Evolutionary conservation across 148 eudicot species (phyloP).

Genomic region (Rhododendron vialii): DNA sequence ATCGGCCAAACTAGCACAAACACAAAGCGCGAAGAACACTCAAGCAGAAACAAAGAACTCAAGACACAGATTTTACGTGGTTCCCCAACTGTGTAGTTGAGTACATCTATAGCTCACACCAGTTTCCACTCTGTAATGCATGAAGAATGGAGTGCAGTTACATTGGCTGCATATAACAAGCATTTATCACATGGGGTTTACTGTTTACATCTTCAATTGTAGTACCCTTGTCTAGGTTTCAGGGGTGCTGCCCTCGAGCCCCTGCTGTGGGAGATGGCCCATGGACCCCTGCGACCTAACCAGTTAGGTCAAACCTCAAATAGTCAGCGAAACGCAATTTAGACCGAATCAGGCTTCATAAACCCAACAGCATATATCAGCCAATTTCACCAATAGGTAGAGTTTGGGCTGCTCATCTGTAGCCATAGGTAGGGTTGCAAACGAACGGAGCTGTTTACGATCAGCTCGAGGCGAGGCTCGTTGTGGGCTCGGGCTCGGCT

Average conservation of each 20-base stretch:
- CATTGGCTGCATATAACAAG: not conserved
- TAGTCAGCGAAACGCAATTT: not conserved
- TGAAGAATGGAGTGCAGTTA: not conserved
- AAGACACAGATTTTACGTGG: not conserved
- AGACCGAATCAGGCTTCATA: not conserved
- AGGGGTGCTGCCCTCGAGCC: too few relatives aligned
- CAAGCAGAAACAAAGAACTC: not conserved
- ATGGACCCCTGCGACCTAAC: not conserved
- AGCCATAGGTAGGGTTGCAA: not conserved
- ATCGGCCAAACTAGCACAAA: not conserved
- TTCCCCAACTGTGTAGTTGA: not conserved
- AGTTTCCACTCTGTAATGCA: not conserved
- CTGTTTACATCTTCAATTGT: not conserved
- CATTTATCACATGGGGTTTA: not conserved
- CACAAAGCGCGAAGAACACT: not conserved
- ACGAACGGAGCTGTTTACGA: too few relatives aligned
- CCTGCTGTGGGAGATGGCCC: not conserved
- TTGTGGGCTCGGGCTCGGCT: too few relatives aligned
- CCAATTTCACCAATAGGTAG: not conserved
- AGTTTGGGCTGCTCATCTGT: not conserved
- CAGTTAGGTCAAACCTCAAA: not conserved
- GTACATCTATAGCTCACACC: not conserved
- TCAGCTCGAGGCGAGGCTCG: too few relatives aligned
- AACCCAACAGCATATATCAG: not conserved
- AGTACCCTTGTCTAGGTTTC: not conserved